These are phyloP conservation scores for Bonnemaisonia californica DNA, from an alignment of 31 red algal species.

Conservation along the genomic window DNA sequence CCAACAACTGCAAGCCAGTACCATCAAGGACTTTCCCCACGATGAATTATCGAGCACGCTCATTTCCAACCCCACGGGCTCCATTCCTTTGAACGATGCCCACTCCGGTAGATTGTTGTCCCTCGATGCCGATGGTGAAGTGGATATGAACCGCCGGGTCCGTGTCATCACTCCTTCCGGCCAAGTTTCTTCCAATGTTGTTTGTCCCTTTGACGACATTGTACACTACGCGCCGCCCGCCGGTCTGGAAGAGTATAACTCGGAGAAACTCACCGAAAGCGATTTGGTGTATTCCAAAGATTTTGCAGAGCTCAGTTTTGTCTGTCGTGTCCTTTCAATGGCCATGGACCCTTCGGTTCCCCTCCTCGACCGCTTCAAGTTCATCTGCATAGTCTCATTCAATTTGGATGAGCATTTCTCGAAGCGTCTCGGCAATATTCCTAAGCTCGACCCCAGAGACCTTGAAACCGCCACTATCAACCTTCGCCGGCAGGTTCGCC, in stretches of 20 bases:
- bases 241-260: slow-evolving; percentile 21
- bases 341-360: slow-evolving; percentile 82
- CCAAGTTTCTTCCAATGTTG: slow-evolving; percentile 25
- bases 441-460: slow-evolving; percentile 64
- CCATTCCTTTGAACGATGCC: neutral
- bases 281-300: slow-evolving; percentile 85
- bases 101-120: neutral
- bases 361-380: slow-evolving; percentile 94
- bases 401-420: slow-evolving; percentile 94
- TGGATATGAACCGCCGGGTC: slow-evolving; percentile 46
- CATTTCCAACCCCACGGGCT: no score
- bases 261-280: slow-evolving; percentile 60
- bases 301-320: slow-evolving; percentile 85
- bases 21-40: no score
- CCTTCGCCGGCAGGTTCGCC: slow-evolving; percentile 70
- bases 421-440: slow-evolving; percentile 76
- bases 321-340: slow-evolving; percentile 84
- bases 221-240: slow-evolving; percentile 51
- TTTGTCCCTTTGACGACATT: slow-evolving; percentile 58
- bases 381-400: slow-evolving; percentile 88
- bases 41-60: no score
- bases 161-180: slow-evolving; percentile 43
- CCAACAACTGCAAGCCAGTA: no score
- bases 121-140: neutral
- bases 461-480: slow-evolving; percentile 59